These are phyloP conservation scores for Geotrichum reessii DNA, from an alignment of 1,139 yeast genomes.

Conservation along the genomic window DNA sequence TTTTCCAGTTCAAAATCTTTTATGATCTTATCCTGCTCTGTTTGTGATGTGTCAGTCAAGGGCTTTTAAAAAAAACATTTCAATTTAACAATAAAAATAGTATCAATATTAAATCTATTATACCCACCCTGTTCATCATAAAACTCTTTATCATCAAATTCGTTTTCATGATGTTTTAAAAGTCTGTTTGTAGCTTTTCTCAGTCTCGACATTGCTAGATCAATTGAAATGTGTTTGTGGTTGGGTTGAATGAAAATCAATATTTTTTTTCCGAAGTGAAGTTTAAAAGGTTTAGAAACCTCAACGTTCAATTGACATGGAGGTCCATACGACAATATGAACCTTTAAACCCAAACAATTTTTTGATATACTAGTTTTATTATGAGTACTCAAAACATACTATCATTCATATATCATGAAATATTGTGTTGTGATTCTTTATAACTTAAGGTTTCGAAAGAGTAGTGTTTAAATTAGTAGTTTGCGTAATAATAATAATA, in stretches of 20 bases:
- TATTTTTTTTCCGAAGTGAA: background rate
- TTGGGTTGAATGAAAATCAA: background rate
- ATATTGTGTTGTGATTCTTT: too few species aligned
- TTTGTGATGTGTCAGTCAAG: background rate
- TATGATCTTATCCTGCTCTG: conserved; percentile 33
- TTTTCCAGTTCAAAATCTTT: conserved; percentile 28
- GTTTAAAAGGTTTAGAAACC: too few species aligned
- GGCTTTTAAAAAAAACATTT: background rate
- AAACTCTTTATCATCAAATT: conserved; percentile 20
- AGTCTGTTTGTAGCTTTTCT: conserved; percentile 26
- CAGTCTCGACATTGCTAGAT: conserved; percentile 24
- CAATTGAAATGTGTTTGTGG: background rate
- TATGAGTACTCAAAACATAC: too few species aligned
- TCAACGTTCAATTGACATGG: too few species aligned
- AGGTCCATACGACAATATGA: too few species aligned
- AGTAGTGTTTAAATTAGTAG: too few species aligned
- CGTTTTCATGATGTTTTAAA: conserved; percentile 19
- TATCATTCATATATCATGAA: too few species aligned
- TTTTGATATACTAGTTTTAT: too few species aligned
- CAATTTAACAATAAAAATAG: background rate
- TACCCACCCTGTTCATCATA: conserved; percentile 27
- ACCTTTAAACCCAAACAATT: too few species aligned
- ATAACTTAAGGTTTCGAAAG: too few species aligned
- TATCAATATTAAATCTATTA: background rate
- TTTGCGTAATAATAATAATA: too few species aligned